Conservation (phyloP, 2,329 filamentous ascomycete species). For the Diatrype stigma region DNA sequence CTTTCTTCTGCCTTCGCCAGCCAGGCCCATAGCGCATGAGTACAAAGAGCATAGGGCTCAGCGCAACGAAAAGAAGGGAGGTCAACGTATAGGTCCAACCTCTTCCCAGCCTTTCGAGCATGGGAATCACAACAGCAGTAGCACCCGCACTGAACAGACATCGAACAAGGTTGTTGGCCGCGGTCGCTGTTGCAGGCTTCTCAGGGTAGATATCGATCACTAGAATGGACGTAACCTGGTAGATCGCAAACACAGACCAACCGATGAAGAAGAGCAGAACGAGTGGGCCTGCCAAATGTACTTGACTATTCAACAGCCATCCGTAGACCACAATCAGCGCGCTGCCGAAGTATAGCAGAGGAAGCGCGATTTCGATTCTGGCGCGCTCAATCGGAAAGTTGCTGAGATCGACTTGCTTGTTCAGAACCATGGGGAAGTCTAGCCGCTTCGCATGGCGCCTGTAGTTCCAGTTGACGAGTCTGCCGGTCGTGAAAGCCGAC, state of each 20-base stretch:
- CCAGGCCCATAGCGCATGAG: constrained; percentile 25
- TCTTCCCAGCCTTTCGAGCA: constrained; percentile 37
- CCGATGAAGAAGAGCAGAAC: constrained; percentile 34
- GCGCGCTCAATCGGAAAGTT: constrained; percentile 23
- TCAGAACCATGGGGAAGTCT: too few species aligned
- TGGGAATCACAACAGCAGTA: constrained; percentile 36
- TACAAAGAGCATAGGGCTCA: constrained; percentile 28
- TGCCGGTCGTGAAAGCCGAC: constrained; percentile 48
- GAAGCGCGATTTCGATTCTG: constrained; percentile 31
- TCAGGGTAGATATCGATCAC: constrained; percentile 42
- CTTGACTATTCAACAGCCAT: constrained; percentile 29
- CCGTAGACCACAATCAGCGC: constrained; percentile 33
- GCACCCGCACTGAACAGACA: constrained; percentile 40
- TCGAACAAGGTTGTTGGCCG: constrained; percentile 40
- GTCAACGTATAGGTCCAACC: constrained; percentile 40
- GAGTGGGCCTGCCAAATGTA: constrained; percentile 30
- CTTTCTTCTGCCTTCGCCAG: constrained; percentile 21
- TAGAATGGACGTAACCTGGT: constrained; percentile 37
- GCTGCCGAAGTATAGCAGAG: constrained; percentile 40
- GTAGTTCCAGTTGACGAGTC: constrained; percentile 62
- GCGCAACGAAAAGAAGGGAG: constrained; percentile 23
- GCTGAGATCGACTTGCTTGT: too few species aligned
- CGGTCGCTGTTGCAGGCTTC: constrained; percentile 38
- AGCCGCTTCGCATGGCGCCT: constrained; percentile 48
- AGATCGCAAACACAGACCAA: constrained; percentile 34